Base-by-base conservation (phyloP, 495 filamentous ascomycete species). In the Thozetella sp. region DNA sequence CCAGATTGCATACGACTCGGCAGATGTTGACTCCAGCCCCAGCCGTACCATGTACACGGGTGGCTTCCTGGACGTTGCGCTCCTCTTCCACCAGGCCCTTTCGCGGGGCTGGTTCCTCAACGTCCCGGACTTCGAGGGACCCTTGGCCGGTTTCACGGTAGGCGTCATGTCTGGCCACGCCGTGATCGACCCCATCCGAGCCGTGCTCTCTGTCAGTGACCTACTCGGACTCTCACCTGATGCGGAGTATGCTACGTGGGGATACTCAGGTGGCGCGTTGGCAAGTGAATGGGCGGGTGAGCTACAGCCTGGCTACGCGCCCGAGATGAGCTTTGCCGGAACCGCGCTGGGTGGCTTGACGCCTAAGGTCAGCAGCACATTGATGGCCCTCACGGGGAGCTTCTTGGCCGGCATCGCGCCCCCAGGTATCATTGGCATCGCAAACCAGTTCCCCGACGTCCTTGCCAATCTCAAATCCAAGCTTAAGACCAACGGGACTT, bases 251-350 rank as follows among this genome's bases (percentile, higher is more conserved):
- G 73, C 70, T 2, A 61, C 83, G 63, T 83, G 75, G 77, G 83
- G 83, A 2, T 86, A 85, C 59, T 81, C 77, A 2, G 83, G 83
- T 19, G 83, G 83, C 48, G 68, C 75, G 0, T 66, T 85, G 48
- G 81, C 82, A 0, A 80, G 72, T 1, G 78, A 77, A 50, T 83
- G 75, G 72, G 82, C 82, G 0, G 78, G 75, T 17, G 78, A 83
- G 57, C 57, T 86, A 34, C 80, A 83, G 46, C 69, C 69, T 6
- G 60, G 61, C 9, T 86, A 86, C 60, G 82, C 83, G 0, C 76
- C 82, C 3, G 81, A 84, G 25, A 58, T 85, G 1, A 61, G 74
- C 30, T 72, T 86, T 55, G 71, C 69, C 52, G 78, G 81, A n/a
- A 76, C 75, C 61, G 77, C 75, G 0, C 53, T 83, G 4, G 83